A percentile compares a stretch with the other conserved stretches of the same genome.
Conservation (phyloP, 148 eudicot species). For the Mesembryanthemum crystallinum region DNA sequence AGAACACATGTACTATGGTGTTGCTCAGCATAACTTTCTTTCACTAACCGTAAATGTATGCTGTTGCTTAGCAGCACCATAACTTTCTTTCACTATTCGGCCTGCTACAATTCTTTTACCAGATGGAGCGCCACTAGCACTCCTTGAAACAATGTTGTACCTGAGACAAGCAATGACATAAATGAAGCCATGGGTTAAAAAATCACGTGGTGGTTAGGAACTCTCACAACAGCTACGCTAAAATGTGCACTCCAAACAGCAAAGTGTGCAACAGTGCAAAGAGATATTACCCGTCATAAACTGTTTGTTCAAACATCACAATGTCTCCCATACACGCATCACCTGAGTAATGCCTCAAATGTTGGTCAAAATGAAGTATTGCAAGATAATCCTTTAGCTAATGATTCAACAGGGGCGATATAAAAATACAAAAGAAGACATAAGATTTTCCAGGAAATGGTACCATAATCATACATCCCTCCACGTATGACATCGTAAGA, state of each 20-base stretch:
- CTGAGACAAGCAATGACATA: slow-evolving; percentile 29
- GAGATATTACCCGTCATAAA: slow-evolving; percentile 63
- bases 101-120: slow-evolving; percentile 71
- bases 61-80: slow-evolving; percentile 88
- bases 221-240: background rate
- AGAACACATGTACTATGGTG: background rate
- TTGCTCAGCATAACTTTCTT: background rate
- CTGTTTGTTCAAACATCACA: slow-evolving; percentile 80
- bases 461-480: background rate
- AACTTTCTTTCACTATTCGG: slow-evolving; percentile 83
- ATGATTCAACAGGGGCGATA: background rate
- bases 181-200: slow-evolving; percentile 2
- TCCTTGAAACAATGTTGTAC: slow-evolving; percentile 67
- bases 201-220: background rate
- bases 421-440: background rate
- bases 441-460: background rate
- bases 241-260: background rate
- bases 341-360: slow-evolving; percentile 46
- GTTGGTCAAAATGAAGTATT: slow-evolving; percentile 6
- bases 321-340: slow-evolving; percentile 86
- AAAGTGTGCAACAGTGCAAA: background rate
- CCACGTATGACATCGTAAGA: background rate
- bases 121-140: slow-evolving; percentile 75
- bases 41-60: slow-evolving; percentile 79
- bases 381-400: background rate